Percentiles rank a stretch among this genome's conserved stretches.
These are phyloP conservation scores for Clarkia xantiana DNA, from an alignment of 345 rosid species.

Conservation along the genomic window DNA sequence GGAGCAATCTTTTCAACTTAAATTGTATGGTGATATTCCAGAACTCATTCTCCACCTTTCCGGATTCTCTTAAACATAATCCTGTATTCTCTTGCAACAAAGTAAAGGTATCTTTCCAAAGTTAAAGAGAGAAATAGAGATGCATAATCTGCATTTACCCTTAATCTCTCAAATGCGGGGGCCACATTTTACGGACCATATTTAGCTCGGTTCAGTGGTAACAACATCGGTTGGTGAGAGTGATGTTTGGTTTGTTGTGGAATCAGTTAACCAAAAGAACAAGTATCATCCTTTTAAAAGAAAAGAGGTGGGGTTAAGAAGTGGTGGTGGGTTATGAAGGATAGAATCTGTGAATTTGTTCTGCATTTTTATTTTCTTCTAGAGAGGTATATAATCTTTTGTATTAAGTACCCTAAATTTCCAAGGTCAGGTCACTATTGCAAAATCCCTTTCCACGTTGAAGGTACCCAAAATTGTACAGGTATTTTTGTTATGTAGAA, in stretches of 20 bases:
- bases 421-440: slow-evolving; percentile 34
- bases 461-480: slow-evolving; percentile 20
- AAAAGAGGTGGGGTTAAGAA: slow-evolving; percentile 5
- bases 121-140: too few relatives aligned
- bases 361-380: slow-evolving; percentile 15
- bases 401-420: slow-evolving; percentile 19
- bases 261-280: slow-evolving; percentile 5
- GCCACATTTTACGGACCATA: neutral
- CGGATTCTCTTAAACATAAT: too few relatives aligned
- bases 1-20: neutral
- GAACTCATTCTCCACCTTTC: too few relatives aligned
- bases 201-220: slow-evolving; percentile 3
- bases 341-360: slow-evolving; percentile 36
- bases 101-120: too few relatives aligned
- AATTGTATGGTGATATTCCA: too few relatives aligned
- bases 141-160: slow-evolving; percentile 1
- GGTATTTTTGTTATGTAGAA: slow-evolving; percentile 11
- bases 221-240: neutral
- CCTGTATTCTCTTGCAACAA: too few relatives aligned
- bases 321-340: slow-evolving; percentile 2
- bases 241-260: neutral
- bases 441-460: slow-evolving; percentile 24
- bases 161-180: neutral
- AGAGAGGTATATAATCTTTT: slow-evolving; percentile 30
- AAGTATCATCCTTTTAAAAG: slow-evolving; percentile 8